Conservation (phyloP, 345 rosid genomes). For the Citrus unshiu region DNA sequence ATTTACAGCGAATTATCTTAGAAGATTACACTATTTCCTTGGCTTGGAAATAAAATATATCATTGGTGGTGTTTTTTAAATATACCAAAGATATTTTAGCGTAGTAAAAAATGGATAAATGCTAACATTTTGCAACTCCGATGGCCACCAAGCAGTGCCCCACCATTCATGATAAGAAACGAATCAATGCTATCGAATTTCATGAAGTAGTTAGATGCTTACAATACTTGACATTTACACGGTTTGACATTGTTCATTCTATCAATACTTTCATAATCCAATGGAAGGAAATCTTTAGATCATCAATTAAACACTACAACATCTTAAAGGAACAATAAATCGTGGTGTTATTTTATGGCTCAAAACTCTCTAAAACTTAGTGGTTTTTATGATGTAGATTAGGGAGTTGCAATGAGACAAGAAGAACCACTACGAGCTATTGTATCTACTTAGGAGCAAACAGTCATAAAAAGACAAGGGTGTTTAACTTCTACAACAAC, state of each 20-base stretch:
- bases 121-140: neutral
- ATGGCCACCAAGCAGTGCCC: no score
- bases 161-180: no score
- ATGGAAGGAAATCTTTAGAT: neutral
- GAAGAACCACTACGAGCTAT: neutral
- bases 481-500: no score
- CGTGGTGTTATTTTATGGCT: neutral
- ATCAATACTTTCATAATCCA: neutral
- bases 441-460: neutral
- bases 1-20: neutral
- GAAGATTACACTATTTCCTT: neutral
- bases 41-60: neutral
- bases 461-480: neutral
- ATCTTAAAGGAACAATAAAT: neutral
- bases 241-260: no score
- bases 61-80: neutral
- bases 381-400: neutral
- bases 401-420: neutral
- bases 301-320: neutral
- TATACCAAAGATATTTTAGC: neutral
- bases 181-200: no score
- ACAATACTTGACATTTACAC: neutral
- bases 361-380: neutral
- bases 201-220: neutral
- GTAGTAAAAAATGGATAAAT: no score